A percentile compares a stretch with the other conserved stretches of the same genome.
Conservation (phyloP, 2,329 filamentous ascomycete genomes). For the Penicillium sp. region DNA sequence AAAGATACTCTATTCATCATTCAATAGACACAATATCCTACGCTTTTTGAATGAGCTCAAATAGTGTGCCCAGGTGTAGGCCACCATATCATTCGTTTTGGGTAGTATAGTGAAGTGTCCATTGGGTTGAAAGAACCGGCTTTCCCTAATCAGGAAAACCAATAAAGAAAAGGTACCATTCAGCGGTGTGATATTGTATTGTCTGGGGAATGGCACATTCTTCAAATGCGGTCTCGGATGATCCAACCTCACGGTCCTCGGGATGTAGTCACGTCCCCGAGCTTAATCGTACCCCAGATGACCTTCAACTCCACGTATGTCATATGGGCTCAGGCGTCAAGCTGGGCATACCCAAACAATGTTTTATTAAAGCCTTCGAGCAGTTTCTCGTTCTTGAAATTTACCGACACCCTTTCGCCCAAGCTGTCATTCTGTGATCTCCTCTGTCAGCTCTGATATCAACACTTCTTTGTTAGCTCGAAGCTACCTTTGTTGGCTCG, state of each 20-base stretch:
- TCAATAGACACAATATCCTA: too few relatives aligned
- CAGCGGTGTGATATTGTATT: too few relatives aligned
- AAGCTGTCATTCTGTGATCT: too few relatives aligned
- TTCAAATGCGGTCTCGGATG: not conserved
- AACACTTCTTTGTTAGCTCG: not conserved
- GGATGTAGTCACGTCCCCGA: conserved; percentile 21
- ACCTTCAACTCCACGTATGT: conserved; percentile 19
- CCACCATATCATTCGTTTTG: too few relatives aligned
- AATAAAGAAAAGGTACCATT: not conserved
- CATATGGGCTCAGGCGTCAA: conserved; percentile 14
- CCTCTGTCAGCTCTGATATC: not conserved
- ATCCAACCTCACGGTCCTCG: conserved; percentile 1
- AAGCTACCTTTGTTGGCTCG: not conserved
- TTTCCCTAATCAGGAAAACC: not conserved
- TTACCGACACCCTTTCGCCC: not conserved
- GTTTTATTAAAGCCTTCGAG: not conserved
- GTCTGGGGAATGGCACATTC: not conserved
- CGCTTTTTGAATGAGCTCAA: too few relatives aligned
- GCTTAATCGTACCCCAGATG: conserved; percentile 15
- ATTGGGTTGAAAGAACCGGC: not conserved
- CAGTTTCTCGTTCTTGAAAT: not conserved
- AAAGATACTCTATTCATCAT: too few relatives aligned
- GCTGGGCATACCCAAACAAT: not conserved
- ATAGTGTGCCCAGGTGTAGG: too few relatives aligned
- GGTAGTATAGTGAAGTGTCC: too few relatives aligned